A percentile compares a stretch with the other conserved stretches of the same genome.
Evolutionary conservation across 2,329 filamentous ascomycete species (phyloP).

Genomic region (Onygenales sp.): DNA sequence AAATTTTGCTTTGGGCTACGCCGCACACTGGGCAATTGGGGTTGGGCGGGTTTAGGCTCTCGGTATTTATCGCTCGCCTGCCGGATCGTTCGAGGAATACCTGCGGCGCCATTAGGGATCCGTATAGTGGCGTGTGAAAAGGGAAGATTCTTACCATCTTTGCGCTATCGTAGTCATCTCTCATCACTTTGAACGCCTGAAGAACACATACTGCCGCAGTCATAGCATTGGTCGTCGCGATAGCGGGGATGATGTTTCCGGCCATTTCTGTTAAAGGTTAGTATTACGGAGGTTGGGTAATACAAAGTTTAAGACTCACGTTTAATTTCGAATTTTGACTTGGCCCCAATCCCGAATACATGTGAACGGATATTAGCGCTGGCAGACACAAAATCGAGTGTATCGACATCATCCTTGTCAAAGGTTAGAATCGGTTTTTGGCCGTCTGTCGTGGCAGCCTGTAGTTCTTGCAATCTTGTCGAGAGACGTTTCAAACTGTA

Average conservation of each 20-base stretch:
- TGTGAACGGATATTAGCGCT: constrained; percentile 81
- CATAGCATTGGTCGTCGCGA: constrained; percentile 95
- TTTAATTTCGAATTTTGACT: constrained; percentile 94
- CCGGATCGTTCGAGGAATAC: constrained; percentile 66
- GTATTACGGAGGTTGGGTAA: neutral
- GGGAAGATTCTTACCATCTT: constrained; percentile 53
- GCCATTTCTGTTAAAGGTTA: constrained; percentile 64
- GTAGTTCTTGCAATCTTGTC: constrained; percentile 59
- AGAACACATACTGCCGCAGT: constrained; percentile 87
- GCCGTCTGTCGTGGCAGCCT: constrained; percentile 38
- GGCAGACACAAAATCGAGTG: constrained; percentile 85
- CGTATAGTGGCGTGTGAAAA: neutral
- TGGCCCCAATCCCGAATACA: constrained; percentile 79
- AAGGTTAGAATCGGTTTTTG: constrained; percentile 61
- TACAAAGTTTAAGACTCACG: constrained; percentile 30
- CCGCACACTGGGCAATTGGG: constrained; percentile 77
- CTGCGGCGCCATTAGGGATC: constrained; percentile 24
- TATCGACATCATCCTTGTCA: constrained; percentile 95
- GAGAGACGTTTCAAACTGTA: constrained; percentile 62
- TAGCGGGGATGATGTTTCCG: constrained; percentile 96
- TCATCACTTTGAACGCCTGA: constrained; percentile 84
- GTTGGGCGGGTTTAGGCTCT: constrained; percentile 56
- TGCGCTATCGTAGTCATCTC: constrained; percentile 57
- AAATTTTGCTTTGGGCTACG: constrained; percentile 57
- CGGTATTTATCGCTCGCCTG: constrained; percentile 49